A percentile compares a stretch with the other conserved stretches of the same genome.
Conservation (phyloP, 1,284 basidiomycete genomes). For the Cutaneotrichosporon sp. region DNA sequence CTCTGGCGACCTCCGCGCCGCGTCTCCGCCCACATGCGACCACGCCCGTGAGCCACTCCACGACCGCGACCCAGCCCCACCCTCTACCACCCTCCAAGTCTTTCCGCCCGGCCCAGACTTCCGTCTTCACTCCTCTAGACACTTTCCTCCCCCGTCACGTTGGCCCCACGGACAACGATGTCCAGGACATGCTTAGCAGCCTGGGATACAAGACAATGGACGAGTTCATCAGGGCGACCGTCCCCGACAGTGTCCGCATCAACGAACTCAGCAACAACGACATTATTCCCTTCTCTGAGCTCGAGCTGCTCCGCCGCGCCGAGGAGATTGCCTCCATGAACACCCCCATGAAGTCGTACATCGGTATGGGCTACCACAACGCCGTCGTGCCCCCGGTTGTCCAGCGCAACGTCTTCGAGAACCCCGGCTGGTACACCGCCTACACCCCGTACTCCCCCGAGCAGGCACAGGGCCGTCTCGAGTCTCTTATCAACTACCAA, state of each 20-base stretch:
- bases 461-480: slow-evolving; percentile 65
- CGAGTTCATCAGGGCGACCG: slow-evolving; percentile 71
- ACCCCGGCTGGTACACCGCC: slow-evolving; percentile 96
- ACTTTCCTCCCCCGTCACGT: slow-evolving; percentile 83
- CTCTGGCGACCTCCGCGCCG: slow-evolving; percentile 19
- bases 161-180: slow-evolving; percentile 74
- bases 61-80: slow-evolving; percentile 44
- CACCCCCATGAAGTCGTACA: slow-evolving; percentile 81
- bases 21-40: slow-evolving; percentile 22
- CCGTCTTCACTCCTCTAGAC: slow-evolving; percentile 72
- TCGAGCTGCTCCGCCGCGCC: slow-evolving; percentile 72
- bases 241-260: slow-evolving; percentile 74
- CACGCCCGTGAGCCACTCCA: slow-evolving; percentile 25
- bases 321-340: slow-evolving; percentile 73
- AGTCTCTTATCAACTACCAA: slow-evolving; percentile 95
- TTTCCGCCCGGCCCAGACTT: slow-evolving; percentile 34
- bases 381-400: slow-evolving; percentile 91
- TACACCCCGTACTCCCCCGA: slow-evolving; percentile 70
- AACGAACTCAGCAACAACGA: slow-evolving; percentile 51
- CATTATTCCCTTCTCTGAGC: slow-evolving; percentile 76
- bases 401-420: slow-evolving; percentile 91
- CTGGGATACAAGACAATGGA: slow-evolving; percentile 83
- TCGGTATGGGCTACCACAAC: slow-evolving; percentile 96
- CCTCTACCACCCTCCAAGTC: slow-evolving; percentile 36
- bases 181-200: slow-evolving; percentile 67